These are phyloP conservation scores for Cercospora canescens DNA, from an alignment of 2,329 filamentous ascomycete species.

Conservation along the genomic window DNA sequence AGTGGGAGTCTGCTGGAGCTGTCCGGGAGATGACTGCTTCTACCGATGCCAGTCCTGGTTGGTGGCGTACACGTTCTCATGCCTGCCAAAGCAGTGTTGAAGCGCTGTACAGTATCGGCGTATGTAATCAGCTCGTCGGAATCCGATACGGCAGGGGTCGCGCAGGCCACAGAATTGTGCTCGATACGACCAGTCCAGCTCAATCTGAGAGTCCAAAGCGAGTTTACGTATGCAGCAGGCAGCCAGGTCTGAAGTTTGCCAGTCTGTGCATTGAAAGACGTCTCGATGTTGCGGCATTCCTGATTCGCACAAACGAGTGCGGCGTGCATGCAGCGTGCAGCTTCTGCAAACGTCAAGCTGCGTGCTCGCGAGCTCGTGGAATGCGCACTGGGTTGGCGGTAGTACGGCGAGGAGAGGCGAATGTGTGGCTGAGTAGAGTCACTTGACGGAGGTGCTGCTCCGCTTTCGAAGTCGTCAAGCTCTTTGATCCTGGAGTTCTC, in stretches of 20 bases:
- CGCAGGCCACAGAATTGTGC: neutral
- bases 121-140: constrained; percentile 4
- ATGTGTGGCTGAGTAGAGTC: neutral
- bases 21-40: neutral
- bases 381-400: neutral
- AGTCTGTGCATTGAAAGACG: constrained; percentile 11
- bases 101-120: constrained; percentile 10
- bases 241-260: constrained; percentile 17
- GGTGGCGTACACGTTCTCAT: constrained; percentile 17
- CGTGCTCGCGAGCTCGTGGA: neutral
- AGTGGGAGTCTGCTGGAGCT: neutral
- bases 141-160: neutral
- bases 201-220: constrained; percentile 18
- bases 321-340: constrained; percentile 16
- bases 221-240: constrained; percentile 13
- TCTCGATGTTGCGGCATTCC: constrained; percentile 16
- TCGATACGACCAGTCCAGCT: constrained; percentile 18
- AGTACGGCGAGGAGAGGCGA: neutral
- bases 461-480: constrained; percentile 9
- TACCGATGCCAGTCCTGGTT: neutral
- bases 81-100: constrained; percentile 13
- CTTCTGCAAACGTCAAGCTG: constrained; percentile 18
- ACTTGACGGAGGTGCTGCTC: neutral
- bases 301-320: constrained; percentile 20
- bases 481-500: constrained; percentile 11